phyloP scores from a whole-genome alignment of 371 early-diverging fungal genomes.

The Neoconidiobolus thromboides region DNA sequence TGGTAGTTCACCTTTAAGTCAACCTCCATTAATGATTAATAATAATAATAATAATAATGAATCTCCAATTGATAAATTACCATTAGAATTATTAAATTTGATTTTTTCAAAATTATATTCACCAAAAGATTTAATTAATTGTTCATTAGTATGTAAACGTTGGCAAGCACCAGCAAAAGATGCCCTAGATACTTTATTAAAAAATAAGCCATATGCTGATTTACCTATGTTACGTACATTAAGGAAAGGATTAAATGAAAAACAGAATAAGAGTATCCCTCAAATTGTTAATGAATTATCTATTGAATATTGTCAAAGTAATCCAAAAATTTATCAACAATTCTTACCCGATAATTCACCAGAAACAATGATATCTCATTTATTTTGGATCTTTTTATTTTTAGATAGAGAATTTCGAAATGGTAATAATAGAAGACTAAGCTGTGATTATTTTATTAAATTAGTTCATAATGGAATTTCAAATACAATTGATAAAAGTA shows the following conservation, averaged over 20 bases:
- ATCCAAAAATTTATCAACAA: not conserved
- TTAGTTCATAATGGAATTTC: not conserved
- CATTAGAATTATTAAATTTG: not conserved
- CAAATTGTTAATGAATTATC: not conserved
- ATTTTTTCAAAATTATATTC: not conserved
- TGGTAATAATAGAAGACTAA: not conserved
- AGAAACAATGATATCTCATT: not conserved
- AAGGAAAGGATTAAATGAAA: not conserved
- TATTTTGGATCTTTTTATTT: conserved; percentile 4
- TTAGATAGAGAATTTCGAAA: not conserved
- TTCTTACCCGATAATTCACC: not conserved
- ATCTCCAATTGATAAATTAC: not conserved
- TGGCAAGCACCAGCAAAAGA: not conserved
- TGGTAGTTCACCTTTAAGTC: not conserved
- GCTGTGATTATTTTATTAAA: not conserved
- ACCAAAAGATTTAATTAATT: not conserved
- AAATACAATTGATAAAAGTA: not conserved
- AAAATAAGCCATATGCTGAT: not conserved
- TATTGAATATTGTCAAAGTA: not conserved
- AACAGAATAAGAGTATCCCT: not conserved
- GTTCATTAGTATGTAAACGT: not conserved
- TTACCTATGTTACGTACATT: not conserved
- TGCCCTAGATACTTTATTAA: not conserved
- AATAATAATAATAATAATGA: no score
- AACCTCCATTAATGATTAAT: not conserved